These are phyloP conservation scores for Thalassiosira mediterranea DNA, from an alignment of 352 stramenopile species.

Conservation along the genomic window DNA sequence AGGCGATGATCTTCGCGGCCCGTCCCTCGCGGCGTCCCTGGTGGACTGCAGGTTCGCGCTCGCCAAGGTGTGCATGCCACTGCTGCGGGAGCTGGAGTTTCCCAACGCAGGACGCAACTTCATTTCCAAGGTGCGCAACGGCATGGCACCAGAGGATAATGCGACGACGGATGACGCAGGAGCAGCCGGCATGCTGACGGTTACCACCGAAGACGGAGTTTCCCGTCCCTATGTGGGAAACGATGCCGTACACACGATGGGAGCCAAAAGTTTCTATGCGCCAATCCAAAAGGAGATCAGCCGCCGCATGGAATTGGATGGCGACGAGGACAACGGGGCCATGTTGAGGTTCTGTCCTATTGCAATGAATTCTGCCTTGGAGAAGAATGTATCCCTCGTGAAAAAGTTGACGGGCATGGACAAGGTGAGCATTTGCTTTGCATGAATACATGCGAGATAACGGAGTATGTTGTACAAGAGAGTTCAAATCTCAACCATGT, in stretches of 20 bases:
- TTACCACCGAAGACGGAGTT: constrained; percentile 21
- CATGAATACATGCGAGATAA: not conserved
- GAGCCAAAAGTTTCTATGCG: constrained; percentile 39
- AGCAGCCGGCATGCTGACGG: constrained; percentile 32
- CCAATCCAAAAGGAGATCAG: constrained; percentile 55
- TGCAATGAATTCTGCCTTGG: constrained; percentile 48
- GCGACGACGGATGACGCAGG: not conserved
- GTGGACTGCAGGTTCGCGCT: constrained; percentile 57
- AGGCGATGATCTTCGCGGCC: not conserved
- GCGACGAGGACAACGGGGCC: not conserved
- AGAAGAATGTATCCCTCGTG: constrained; percentile 50
- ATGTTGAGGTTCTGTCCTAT: constrained; percentile 50
- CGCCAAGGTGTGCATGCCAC: constrained; percentile 54
- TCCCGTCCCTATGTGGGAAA: constrained; percentile 37
- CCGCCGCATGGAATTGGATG: constrained; percentile 30
- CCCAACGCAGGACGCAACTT: constrained; percentile 39
- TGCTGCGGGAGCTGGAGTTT: constrained; percentile 57
- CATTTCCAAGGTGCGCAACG: constrained; percentile 23
- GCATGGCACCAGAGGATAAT: too few species aligned
- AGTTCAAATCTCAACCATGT: not conserved
- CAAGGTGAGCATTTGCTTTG: constrained; percentile 35
- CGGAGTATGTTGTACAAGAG: not conserved
- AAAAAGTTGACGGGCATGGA: constrained; percentile 51
- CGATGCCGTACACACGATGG: constrained; percentile 56
- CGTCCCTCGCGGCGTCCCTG: constrained; percentile 22